Evolutionary conservation across 163 green algal genomes (phyloP), one percentile per base, ranked within the genome.

Genomic region (Coccomyxa subellipsoidea): DNA sequence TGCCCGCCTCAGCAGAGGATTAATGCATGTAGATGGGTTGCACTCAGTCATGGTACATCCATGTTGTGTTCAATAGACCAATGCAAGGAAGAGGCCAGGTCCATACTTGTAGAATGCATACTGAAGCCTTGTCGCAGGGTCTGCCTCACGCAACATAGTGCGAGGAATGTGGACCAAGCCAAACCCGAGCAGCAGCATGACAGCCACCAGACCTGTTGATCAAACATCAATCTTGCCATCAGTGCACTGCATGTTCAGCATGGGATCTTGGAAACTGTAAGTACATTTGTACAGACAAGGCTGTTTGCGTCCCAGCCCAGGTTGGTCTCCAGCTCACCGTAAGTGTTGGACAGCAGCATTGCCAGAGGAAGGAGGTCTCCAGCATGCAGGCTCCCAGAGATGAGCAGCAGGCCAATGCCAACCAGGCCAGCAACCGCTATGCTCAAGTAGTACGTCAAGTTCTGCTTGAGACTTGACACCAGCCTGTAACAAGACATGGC

Each of bases 91-190:
- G 47, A 18, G 5, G 23, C 21, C 47, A 59, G 66, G 31, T 38
- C 12, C 70, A 25, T 31, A 77, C 70, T 40, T 77, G 70, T 77
- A 39, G n/a, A 47, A 39, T 27, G 70, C 72, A 81, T 83, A 92
- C 40, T 76, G 82, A 69, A 92, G 71, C 4, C 88, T 77, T 0
- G 32, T 76, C 38, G 90, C 87, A 34, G 91, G 88, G 39, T 92
- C 87, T 4, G 92, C 89, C 25, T 88, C 66, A 10, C 84, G 83
- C 93, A 93, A 97, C 34, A 97, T 83, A 34, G 82, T 82, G 54
- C 90, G 83, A 6, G 92, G 94, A n/a, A 97, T 85, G 54, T 93
- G 90, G 81, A 97, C 94, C 69, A 98, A 87, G 23, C 94, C 94
- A 87, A 93, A 97, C 5, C 92, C 93, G 37, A 98, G 85, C 79